Percentiles rank a stretch among this genome's conserved stretches.
These are phyloP conservation scores for Irpex sp. DNA, from an alignment of 1,284 basidiomycete species.

Conservation along the genomic window DNA sequence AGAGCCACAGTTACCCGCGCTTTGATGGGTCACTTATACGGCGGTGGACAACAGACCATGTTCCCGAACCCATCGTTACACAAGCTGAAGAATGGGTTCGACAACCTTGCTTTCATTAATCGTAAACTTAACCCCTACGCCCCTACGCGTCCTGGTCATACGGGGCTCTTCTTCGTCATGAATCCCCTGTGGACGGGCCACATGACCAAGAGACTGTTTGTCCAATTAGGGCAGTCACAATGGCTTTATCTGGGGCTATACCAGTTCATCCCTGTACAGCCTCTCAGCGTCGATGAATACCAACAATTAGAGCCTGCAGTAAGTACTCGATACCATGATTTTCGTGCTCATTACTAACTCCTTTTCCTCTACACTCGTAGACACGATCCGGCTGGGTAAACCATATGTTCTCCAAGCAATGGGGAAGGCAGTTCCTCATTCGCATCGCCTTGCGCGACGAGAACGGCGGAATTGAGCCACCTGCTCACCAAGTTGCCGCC, in stretches of 20 bases:
- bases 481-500: background rate
- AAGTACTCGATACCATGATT: background rate
- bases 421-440: background rate
- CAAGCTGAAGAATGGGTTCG: background rate
- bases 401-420: background rate
- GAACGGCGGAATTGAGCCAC: conserved; percentile 1
- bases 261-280: background rate
- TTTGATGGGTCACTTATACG: background rate
- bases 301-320: background rate
- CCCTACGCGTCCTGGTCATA: background rate
- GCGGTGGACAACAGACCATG: background rate
- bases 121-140: background rate
- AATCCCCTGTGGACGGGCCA: background rate
- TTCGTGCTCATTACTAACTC: no score
- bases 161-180: background rate
- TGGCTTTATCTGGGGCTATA: background rate
- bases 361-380: background rate
- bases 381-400: background rate
- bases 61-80: background rate
- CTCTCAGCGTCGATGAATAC: background rate
- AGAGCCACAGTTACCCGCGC: background rate
- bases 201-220: background rate
- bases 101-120: background rate
- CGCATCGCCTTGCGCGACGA: conserved; percentile 2
- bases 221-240: background rate